Evolutionary conservation across 495 filamentous ascomycete genomes (phyloP).

Genomic region (Aspergillus coremiiformis): DNA sequence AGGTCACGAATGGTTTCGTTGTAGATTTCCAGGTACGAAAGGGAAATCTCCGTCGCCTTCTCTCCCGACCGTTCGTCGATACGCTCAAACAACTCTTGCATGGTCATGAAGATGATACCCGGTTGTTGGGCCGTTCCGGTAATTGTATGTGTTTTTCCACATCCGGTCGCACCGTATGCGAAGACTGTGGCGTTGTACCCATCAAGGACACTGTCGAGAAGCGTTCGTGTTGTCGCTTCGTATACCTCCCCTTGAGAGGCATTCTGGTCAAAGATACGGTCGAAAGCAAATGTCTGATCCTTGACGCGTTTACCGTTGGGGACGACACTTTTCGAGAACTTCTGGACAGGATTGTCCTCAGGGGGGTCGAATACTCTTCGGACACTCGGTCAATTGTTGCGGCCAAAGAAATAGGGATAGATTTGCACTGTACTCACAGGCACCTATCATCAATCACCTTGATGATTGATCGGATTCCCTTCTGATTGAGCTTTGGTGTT

Average conservation of each 20-base stretch:
- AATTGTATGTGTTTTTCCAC: constrained; percentile 98
- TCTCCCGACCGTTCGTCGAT: constrained; percentile 79
- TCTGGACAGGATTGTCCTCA: constrained; percentile 91
- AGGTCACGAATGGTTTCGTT: constrained; percentile 98
- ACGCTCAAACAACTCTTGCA: constrained; percentile 96
- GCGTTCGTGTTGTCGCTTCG: constrained; percentile 79
- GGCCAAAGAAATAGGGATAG: neutral
- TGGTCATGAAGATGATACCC: constrained; percentile 96
- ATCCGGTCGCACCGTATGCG: constrained; percentile 95
- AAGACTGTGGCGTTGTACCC: constrained; percentile 99
- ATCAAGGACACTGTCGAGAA: constrained; percentile 91
- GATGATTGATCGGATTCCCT: constrained; percentile 83
- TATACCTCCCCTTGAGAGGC: constrained; percentile 91
- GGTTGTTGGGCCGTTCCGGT: constrained; percentile 90
- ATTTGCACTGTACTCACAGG: constrained; percentile 56
- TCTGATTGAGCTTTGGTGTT: constrained; percentile 71
- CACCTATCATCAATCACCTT: constrained; percentile 96
- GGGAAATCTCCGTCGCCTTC: constrained; percentile 80
- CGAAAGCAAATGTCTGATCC: constrained; percentile 96
- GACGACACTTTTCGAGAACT: constrained; percentile 75
- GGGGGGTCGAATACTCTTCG: constrained; percentile 94
- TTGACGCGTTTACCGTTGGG: constrained; percentile 89
- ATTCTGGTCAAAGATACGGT: constrained; percentile 95
- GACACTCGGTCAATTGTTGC: constrained; percentile 8
- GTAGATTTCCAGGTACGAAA: constrained; percentile 98